Base-by-base conservation (phyloP, 179 eudicot species). In the Spergularia azorica region DNA sequence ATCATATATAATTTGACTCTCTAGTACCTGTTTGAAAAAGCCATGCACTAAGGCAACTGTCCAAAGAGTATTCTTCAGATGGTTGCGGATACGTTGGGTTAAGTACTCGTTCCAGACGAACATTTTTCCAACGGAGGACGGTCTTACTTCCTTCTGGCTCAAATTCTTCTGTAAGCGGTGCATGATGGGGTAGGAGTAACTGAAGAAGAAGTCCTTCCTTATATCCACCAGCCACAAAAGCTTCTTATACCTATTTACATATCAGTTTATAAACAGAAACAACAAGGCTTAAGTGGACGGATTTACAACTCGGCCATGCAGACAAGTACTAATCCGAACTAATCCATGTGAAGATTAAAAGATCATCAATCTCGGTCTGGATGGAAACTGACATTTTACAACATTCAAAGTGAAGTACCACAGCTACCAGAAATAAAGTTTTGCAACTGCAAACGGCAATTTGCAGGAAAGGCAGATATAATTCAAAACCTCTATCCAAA, bases 31-130 rank as follows among this genome's bases (percentile, higher is more conserved):
- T 69, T 90, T 89, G 76, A 95, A 93, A 81, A 86, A 93, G 32
- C 99, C 99, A 80, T 93, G 88, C 43, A 93, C 92, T 64, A 95
- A 78, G 67, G 97, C 97, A 67, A 95, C 98, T 5, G 97, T 93
- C 99, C 99, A 93, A 54, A 85, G 77, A 46, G 90, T 89, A 78
- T 85, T 93, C 84, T 86, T 84, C 46, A 94, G 90, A 65, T 84
- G 85, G 76, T 85, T 79, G 32, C 87, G 90, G 38, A 93, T 87
- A 16, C 87, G 89, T 46, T 81, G 89, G 39, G 93, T 93, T 79
- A 93, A 79, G 80, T 82, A 93, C 71, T 89, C 89, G 77, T 95
- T 95, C 99, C 99, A 95, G 1, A 95, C 92, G 71, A 93, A 95
- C 90, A 90, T 87, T 36, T 86, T 83, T 71, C 86, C 86, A 52